Conservation (phyloP, 1,139 yeast species). For the Suhomyces taliae region DNA sequence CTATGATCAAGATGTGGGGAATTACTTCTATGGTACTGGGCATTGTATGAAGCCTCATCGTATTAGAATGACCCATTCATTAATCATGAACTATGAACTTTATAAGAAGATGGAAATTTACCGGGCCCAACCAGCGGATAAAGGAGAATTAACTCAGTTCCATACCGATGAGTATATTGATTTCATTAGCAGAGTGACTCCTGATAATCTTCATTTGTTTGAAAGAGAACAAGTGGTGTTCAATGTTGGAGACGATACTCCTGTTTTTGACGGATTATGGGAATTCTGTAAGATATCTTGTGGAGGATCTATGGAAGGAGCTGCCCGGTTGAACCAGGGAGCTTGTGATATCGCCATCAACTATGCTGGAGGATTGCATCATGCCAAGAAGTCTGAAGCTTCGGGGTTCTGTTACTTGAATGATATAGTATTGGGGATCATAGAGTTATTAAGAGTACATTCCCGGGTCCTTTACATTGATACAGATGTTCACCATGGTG, state of each 20-base stretch:
- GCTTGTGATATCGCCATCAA: conserved; percentile 94
- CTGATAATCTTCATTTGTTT: conserved; percentile 88
- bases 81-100: conserved; percentile 94
- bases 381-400: conserved; percentile 94
- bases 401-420: conserved; percentile 90
- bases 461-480: conserved; percentile 93
- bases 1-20: conserved; percentile 82
- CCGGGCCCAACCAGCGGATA: conserved; percentile 94
- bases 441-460: conserved; percentile 85
- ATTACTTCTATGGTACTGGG: conserved; percentile 96
- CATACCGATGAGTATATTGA: conserved; percentile 97
- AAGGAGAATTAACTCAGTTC: conserved; percentile 97
- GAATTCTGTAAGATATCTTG: conserved; percentile 93
- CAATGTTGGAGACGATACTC: conserved; percentile 97
- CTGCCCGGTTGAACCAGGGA: conserved; percentile 89
- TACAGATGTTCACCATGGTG: conserved; percentile 97
- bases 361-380: conserved; percentile 97
- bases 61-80: conserved; percentile 96
- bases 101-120: conserved; percentile 97
- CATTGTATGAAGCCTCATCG: conserved; percentile 99
- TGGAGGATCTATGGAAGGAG: conserved; percentile 97
- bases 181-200: conserved; percentile 87
- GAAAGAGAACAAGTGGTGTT: conserved; percentile 90
- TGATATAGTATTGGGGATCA: conserved; percentile 86
- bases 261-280: conserved; percentile 92